phyloP scores from a whole-genome alignment of 306 rosid genomes.

The Prunus padus region DNA sequence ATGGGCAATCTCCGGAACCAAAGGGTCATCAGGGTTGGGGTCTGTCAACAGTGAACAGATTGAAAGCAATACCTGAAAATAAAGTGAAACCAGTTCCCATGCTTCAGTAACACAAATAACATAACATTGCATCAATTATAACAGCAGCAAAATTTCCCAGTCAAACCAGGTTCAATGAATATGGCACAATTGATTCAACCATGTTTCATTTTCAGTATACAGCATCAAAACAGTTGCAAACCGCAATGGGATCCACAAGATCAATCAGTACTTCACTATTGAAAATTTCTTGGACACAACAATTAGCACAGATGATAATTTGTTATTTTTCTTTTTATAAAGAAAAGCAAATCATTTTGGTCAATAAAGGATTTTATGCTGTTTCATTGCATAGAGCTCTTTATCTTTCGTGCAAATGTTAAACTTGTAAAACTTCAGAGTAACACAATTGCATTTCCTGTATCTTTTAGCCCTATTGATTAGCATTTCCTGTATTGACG shows the following conservation, averaged over 20 bases:
- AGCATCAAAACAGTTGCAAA: background rate
- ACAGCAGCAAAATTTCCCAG: too few species aligned
- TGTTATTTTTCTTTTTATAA: background rate
- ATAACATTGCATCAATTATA: background rate
- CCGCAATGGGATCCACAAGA: background rate
- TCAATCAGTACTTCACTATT: background rate
- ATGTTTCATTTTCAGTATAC: background rate
- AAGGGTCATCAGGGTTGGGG: slow-evolving; percentile 71
- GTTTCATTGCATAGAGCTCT: background rate
- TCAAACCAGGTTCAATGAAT: background rate
- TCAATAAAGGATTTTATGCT: background rate
- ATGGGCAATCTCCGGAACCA: slow-evolving; percentile 80
- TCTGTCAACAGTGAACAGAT: slow-evolving; percentile 71
- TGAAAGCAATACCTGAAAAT: slow-evolving; percentile 57
- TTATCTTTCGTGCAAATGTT: background rate
- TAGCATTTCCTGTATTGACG: background rate
- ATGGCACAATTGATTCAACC: background rate
- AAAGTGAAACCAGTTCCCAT: background rate
- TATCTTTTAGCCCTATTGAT: background rate
- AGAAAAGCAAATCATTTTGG: background rate
- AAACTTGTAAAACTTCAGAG: background rate
- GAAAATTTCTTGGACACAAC: background rate
- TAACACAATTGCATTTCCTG: background rate
- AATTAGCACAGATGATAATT: background rate
- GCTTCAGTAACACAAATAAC: background rate